Base-by-base conservation (phyloP, 768 basidiomycete genomes). In the Lentinus brumalis region DNA sequence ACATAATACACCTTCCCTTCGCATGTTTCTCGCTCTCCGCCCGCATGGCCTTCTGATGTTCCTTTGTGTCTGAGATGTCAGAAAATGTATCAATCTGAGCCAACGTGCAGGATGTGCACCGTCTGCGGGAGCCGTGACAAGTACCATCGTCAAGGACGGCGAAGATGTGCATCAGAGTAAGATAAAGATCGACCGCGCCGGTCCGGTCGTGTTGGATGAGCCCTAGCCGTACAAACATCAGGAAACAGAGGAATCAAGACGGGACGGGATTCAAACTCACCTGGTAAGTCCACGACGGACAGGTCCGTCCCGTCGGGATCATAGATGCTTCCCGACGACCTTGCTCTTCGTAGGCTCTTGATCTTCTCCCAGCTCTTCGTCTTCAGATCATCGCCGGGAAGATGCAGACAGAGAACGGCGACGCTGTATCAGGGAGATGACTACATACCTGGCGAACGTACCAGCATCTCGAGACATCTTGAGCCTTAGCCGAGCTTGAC, bases 41-140 rank as follows among this genome's bases (percentile, higher is more conserved):
- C 4, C 60, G 73, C 2, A 84, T 78, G 0, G 88, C 86, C 59
- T 73, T 75, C 64, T 88, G 87, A 57, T 86, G 89, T 60, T 89
- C 79, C 31, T 87, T 81, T 51, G 91, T 89, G 50, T 87, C 89
- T 90, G 2, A 41, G 44, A 6, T 3, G 7, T 26, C 21, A 26
- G 21, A 26, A 26, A 26, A 26, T 26, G 21, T 26, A 26, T 26
- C 21, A 26, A 26, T 26, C 21, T 26, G 32, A 0, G 14, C 44
- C 32, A 5, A 18, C 21, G 41, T 14, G 16, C 26, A 26, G 15
- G n/a, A 7, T 35, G 65, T 69, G 60, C 60, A 86, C 88, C 87
- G 53, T 75, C 82, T 79, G 87, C 86, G 0, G 89, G 86, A 54
- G 89, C 82, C 0, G 86, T 82, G 0, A 89, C 80, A 1, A 91